These are phyloP conservation scores for Leptomonas pyrrhocoris DNA, from an alignment of 208 protist species.

Conservation along the genomic window DNA sequence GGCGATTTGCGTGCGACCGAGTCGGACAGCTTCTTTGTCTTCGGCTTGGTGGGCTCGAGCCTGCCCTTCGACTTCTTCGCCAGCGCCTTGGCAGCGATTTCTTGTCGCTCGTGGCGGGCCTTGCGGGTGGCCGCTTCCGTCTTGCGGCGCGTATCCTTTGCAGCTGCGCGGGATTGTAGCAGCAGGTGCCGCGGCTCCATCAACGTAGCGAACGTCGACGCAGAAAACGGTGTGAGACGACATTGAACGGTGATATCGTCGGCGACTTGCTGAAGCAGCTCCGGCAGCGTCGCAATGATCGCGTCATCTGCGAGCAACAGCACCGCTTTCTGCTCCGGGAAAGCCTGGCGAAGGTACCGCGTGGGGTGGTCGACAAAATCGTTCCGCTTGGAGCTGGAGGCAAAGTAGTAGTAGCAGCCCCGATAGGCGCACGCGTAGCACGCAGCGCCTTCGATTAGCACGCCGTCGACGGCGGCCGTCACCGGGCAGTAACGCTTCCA, in stretches of 20 bases:
- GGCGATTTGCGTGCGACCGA: background rate
- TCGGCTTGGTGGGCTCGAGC: constrained; percentile 40
- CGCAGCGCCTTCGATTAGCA: constrained; percentile 76
- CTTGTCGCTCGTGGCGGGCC: constrained; percentile 58
- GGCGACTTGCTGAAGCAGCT: constrained; percentile 16
- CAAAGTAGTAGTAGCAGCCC: constrained; percentile 61
- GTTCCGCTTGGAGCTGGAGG: constrained; percentile 51
- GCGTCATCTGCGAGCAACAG: constrained; percentile 60
- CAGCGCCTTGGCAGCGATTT: constrained; percentile 53
- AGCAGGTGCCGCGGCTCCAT: constrained; percentile 24
- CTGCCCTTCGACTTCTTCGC: constrained; percentile 53
- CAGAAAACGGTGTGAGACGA: constrained; percentile 16
- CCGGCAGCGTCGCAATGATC: constrained; percentile 14
- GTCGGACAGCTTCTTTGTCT: constrained; percentile 26
- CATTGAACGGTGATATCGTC: constrained; percentile 8
- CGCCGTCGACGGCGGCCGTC: constrained; percentile 59
- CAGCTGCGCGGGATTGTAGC: constrained; percentile 38
- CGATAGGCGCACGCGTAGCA: constrained; percentile 72
- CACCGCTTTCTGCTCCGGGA: constrained; percentile 42
- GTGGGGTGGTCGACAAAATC: constrained; percentile 69
- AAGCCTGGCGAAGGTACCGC: constrained; percentile 48
- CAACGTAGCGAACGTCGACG: constrained; percentile 9
- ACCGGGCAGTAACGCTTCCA: constrained; percentile 90
- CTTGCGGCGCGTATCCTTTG: constrained; percentile 28
- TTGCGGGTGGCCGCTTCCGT: constrained; percentile 55